These are phyloP conservation scores for Ceratorhiza oryzae-sativae DNA, from an alignment of 1,284 basidiomycete species.

Conservation along the genomic window DNA sequence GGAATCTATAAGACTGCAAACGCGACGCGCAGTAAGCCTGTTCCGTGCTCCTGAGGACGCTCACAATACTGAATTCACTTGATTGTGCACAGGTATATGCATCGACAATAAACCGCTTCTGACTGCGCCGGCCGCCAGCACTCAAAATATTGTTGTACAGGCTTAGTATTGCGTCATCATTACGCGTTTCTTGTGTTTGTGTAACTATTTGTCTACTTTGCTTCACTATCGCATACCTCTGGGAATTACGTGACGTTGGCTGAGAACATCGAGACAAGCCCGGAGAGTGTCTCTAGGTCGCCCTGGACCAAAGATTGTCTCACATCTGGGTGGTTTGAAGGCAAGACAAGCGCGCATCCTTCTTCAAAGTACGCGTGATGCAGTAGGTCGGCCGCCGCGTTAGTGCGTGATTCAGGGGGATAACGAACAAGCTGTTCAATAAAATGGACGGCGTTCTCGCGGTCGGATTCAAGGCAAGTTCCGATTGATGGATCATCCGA, in stretches of 20 bases:
- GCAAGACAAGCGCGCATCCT: not conserved
- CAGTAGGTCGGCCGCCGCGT: constrained; percentile 15
- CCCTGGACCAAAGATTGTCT: constrained; percentile 7
- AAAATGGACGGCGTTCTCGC: constrained; percentile 17
- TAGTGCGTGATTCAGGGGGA: constrained; percentile 26
- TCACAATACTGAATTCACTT: constrained; percentile 31
- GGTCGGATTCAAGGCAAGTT: constrained; percentile 1
- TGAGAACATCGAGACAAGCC: not conserved
- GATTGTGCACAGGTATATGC: constrained; percentile 54
- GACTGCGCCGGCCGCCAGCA: constrained; percentile 7
- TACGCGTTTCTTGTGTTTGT: not conserved
- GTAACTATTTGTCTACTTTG: not conserved
- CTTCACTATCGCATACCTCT: not conserved
- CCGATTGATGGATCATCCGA: not conserved
- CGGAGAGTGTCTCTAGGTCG: not conserved
- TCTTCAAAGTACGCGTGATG: constrained; percentile 22
- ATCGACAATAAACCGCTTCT: constrained; percentile 53
- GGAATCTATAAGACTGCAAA: constrained; percentile 98
- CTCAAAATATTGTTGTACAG: constrained; percentile 10
- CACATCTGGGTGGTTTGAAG: not conserved
- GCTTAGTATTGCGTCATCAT: not conserved
- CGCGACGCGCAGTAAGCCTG: constrained; percentile 72
- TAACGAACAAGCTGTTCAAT: constrained; percentile 28
- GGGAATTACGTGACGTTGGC: not conserved
- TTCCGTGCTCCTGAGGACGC: not conserved